phyloP scores from a whole-genome alignment of 2,329 filamentous ascomycete species.

The Curvularia verruculosa region DNA sequence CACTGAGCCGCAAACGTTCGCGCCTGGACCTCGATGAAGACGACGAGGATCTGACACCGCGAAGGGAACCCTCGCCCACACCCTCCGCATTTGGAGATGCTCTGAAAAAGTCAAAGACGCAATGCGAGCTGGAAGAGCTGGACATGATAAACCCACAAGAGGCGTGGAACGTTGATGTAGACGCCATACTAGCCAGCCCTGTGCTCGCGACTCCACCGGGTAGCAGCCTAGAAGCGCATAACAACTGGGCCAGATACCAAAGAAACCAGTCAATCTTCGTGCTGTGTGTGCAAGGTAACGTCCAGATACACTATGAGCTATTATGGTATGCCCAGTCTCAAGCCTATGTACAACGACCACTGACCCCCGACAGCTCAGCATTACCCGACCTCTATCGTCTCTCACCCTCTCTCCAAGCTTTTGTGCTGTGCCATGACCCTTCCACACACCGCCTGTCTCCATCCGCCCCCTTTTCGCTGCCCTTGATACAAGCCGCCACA shows the following conservation, averaged over 20 bases:
- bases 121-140: conserved; percentile 46
- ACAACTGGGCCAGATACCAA: conserved; percentile 34
- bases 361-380: conserved; percentile 25
- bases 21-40: conserved; percentile 32
- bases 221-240: conserved; percentile 30
- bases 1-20: conserved; percentile 45
- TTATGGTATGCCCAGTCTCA: conserved; percentile 33
- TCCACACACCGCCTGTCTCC: conserved; percentile 35
- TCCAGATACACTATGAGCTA: conserved; percentile 45
- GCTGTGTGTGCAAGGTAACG: conserved; percentile 45
- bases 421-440: conserved; percentile 46
- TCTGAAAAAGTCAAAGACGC: conserved; percentile 45
- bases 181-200: conserved; percentile 38
- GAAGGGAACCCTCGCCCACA: conserved; percentile 29
- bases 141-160: conserved; percentile 34
- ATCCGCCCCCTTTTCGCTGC: conserved; percentile 35
- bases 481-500: conserved; percentile 41
- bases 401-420: conserved; percentile 42
- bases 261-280: conserved; percentile 31
- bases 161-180: conserved; percentile 44
- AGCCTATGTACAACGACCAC: neutral
- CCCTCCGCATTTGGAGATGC: conserved; percentile 29
- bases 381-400: conserved; percentile 40
- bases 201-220: conserved; percentile 25
- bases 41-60: conserved; percentile 29